Conservation (phyloP, 139 green algal genomes). For the Pseudopediastrum boryanum region DNA sequence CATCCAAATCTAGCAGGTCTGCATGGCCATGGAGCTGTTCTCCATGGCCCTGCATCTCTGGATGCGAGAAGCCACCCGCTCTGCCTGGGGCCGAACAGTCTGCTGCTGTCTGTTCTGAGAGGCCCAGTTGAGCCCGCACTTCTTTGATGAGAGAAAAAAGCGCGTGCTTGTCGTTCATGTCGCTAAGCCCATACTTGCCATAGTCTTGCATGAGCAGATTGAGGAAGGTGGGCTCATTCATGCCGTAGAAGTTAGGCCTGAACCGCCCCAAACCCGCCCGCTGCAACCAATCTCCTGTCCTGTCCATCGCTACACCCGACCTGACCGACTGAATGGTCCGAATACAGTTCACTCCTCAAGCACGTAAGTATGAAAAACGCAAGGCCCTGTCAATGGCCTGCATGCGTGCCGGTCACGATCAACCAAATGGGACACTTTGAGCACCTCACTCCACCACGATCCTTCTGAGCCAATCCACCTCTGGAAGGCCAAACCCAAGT, state of each 20-base stretch:
- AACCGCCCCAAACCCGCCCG: slow-evolving; percentile 52
- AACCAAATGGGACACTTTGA: no score
- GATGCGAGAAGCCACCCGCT: background rate
- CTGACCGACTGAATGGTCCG: background rate
- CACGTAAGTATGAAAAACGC: no score
- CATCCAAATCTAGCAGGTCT: slow-evolving; percentile 80
- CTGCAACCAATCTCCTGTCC: slow-evolving; percentile 44
- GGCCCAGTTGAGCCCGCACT: background rate
- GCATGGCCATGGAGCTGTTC: slow-evolving; percentile 11
- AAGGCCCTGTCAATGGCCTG: no score
- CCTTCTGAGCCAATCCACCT: no score
- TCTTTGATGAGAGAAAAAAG: slow-evolving; percentile 79
- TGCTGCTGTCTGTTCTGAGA: background rate
- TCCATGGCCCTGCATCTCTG: background rate
- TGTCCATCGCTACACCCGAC: background rate
- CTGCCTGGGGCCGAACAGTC: slow-evolving; percentile 1
- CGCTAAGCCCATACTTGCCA: slow-evolving; percentile 63
- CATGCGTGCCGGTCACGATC: no score
- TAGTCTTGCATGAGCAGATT: slow-evolving; percentile 75
- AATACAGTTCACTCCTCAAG: no score
- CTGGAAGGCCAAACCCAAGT: no score
- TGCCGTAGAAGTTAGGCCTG: slow-evolving; percentile 32
- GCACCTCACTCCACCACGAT: no score
- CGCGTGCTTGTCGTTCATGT: slow-evolving; percentile 80
- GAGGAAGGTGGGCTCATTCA: slow-evolving; percentile 51